Percentiles rank a stretch among this genome's conserved stretches.
These are phyloP conservation scores for Breviolum minutum DNA, from an alignment of 73 alveolate genomes.

Conservation along the genomic window DNA sequence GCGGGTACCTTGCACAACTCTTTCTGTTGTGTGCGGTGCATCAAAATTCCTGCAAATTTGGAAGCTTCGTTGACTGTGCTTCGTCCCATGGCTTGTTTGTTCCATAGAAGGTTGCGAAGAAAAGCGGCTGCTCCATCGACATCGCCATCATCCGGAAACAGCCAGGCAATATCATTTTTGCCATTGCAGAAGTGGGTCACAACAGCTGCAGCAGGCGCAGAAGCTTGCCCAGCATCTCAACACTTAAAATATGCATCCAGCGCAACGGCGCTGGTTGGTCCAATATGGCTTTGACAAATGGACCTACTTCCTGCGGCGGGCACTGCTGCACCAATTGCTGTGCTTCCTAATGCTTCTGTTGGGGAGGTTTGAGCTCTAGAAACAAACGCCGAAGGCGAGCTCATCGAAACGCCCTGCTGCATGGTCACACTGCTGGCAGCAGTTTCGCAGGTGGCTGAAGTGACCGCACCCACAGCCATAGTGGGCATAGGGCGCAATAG, in stretches of 20 bases:
- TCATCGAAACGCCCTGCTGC: no score
- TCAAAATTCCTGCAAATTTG: neutral
- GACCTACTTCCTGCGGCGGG: neutral
- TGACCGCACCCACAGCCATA: no score
- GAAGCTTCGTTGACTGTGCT: neutral
- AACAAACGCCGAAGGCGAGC: no score
- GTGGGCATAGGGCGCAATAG: no score
- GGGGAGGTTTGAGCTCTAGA: no score
- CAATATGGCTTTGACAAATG: neutral
- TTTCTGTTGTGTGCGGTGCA: neutral
- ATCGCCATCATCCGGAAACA: neutral
- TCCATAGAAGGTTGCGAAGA: neutral
- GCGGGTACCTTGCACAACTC: neutral
- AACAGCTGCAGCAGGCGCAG: neutral
- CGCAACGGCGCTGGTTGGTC: neutral
- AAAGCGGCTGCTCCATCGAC: no score
- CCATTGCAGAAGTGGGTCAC: no score
- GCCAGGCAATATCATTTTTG: no score
- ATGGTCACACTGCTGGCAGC: no score
- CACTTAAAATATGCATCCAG: neutral
- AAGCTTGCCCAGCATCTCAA: neutral
- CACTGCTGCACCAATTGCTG: no score
- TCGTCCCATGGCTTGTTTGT: neutral
- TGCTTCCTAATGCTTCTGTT: no score
- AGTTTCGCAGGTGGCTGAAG: no score